Evolutionary conservation across 1,284 basidiomycete species (phyloP).

Genomic region (Golubevia sp.): DNA sequence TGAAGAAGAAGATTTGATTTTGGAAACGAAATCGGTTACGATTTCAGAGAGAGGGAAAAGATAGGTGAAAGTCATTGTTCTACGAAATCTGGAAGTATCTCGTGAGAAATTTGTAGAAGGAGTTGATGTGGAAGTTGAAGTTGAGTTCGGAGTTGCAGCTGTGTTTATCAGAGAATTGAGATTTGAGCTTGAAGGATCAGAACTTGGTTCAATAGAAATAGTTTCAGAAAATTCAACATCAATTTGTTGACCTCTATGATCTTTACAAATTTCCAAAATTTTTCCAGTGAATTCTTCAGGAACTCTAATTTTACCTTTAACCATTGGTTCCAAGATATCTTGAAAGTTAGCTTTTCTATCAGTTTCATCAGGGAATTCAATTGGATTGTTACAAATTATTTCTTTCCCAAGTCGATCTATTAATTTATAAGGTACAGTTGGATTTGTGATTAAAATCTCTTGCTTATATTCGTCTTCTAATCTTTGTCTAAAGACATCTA

Average conservation of each 20-base stretch:
- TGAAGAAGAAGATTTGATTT: slow-evolving; percentile 55
- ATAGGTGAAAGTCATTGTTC: too few relatives aligned
- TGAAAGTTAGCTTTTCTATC: slow-evolving; percentile 24
- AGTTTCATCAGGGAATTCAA: slow-evolving; percentile 47
- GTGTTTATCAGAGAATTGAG: too few relatives aligned
- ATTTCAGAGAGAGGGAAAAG: slow-evolving; percentile 53
- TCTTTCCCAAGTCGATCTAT: slow-evolving; percentile 29
- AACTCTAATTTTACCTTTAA: slow-evolving; percentile 42
- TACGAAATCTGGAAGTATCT: too few relatives aligned
- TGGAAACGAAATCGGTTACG: slow-evolving; percentile 59
- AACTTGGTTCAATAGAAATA: too few relatives aligned
- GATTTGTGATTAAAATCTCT: slow-evolving; percentile 52
- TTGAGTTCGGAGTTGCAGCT: too few relatives aligned
- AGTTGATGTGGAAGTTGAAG: too few relatives aligned
- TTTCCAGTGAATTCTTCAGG: slow-evolving; percentile 56
- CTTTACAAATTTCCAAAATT: slow-evolving; percentile 58
- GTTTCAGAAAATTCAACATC: slow-evolving; percentile 28
- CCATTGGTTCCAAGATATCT: slow-evolving; percentile 48
- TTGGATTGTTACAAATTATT: slow-evolving; percentile 43
- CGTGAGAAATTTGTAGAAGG: too few relatives aligned
- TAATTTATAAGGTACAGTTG: slow-evolving; percentile 53
- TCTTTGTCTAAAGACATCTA: slow-evolving; percentile 95
- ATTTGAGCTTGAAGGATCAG: too few relatives aligned
- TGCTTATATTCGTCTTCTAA: slow-evolving; percentile 87
- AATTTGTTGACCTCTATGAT: slow-evolving; percentile 54